Evolutionary conservation across 2,329 filamentous ascomycete species (phyloP).

Genomic region (Emmonsiellopsis sp.): DNA sequence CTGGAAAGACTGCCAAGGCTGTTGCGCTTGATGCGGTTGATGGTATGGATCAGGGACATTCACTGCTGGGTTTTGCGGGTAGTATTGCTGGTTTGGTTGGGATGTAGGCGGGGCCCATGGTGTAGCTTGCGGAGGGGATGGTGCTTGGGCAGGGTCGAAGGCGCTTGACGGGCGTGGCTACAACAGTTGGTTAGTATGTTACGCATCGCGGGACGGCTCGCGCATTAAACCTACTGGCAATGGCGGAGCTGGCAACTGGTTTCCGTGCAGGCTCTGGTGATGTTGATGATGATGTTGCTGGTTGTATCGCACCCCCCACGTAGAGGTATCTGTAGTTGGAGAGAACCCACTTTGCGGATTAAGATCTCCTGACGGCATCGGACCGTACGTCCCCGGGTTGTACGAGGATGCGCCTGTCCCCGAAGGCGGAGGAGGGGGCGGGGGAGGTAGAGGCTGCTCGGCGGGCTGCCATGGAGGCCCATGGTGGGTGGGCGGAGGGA

Average conservation of each 20-base stretch:
- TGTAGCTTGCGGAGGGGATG: constrained; percentile 9
- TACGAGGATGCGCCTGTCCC: constrained; percentile 17
- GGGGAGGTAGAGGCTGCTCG: constrained; percentile 11
- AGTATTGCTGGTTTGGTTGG: constrained; percentile 9
- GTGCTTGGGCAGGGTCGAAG: constrained; percentile 16
- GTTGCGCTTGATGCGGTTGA: constrained; percentile 11
- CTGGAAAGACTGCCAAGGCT: constrained; percentile 17
- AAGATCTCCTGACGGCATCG: constrained; percentile 16
- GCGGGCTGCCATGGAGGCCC: constrained; percentile 15
- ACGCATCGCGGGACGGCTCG: not conserved
- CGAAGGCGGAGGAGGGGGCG: constrained; percentile 14
- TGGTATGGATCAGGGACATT: constrained; percentile 3
- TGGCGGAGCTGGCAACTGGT: constrained; percentile 22
- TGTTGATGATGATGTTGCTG: constrained; percentile 10
- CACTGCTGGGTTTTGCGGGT: constrained; percentile 7
- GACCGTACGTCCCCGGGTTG: constrained; percentile 27
- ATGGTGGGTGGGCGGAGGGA: constrained; percentile 13
- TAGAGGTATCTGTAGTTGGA: constrained; percentile 21
- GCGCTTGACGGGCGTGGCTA: constrained; percentile 30
- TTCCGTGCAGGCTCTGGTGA: constrained; percentile 5
- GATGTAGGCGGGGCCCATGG: constrained; percentile 2
- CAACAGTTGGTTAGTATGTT: not conserved
- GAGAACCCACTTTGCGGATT: constrained; percentile 13
- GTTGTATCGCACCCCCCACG: constrained; percentile 37
- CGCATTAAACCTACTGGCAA: constrained; percentile 23